Conservation (phyloP, 108 stramenopile species). For the Licmophora abbreviata region DNA sequence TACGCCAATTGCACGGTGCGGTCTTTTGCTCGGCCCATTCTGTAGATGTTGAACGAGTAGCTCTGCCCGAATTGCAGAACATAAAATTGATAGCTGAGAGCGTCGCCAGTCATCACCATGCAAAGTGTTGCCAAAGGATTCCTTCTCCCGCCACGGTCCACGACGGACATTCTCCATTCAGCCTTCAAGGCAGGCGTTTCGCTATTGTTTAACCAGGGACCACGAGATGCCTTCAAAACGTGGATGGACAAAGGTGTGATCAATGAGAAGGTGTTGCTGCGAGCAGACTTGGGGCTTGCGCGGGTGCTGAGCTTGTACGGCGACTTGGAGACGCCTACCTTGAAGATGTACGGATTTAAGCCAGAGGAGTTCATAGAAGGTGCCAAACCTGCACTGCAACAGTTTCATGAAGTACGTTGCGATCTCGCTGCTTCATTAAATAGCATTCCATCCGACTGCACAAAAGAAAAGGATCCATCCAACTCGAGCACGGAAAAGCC, state of each 20-base stretch:
- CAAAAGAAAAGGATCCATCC: no score
- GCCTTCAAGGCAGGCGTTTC: slow-evolving; percentile 15
- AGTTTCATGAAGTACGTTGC: slow-evolving; percentile 48
- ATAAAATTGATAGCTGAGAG: no score
- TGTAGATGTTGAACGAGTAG: no score
- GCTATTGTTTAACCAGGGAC: slow-evolving; percentile 15
- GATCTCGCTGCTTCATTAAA: no score
- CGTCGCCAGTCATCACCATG: no score
- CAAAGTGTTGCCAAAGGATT: slow-evolving; percentile 16
- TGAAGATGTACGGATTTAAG: slow-evolving; percentile 43
- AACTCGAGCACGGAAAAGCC: no score
- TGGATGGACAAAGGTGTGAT: slow-evolving; percentile 40
- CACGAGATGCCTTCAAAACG: slow-evolving; percentile 15
- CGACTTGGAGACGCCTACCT: slow-evolving; percentile 56
- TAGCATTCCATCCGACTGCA: no score
- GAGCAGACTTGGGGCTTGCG: slow-evolving; percentile 48
- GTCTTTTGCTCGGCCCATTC: no score
- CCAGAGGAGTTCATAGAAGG: slow-evolving; percentile 51
- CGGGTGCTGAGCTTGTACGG: slow-evolving; percentile 53
- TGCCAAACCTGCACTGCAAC: slow-evolving; percentile 60
- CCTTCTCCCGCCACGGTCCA: slow-evolving; percentile 22
- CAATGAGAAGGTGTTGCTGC: slow-evolving; percentile 45
- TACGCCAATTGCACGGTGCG: no score
- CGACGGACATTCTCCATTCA: slow-evolving; percentile 17
- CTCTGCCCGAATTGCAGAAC: no score